Evolutionary conservation across 768 basidiomycete genomes (phyloP).

Genomic region (Auriscalpium microsporum): DNA sequence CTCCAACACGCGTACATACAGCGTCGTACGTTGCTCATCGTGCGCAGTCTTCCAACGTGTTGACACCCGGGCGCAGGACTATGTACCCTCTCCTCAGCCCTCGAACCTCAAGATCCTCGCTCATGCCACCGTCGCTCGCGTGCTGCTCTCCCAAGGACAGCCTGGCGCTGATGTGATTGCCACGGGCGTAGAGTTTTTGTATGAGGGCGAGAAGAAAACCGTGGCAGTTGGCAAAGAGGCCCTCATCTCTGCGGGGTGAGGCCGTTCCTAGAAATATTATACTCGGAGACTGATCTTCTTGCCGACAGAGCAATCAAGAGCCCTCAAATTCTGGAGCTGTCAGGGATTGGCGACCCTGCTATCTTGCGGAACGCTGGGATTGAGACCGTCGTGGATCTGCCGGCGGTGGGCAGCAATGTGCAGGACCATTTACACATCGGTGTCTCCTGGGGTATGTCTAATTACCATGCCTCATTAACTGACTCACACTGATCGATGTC

Average conservation of each 20-base stretch:
- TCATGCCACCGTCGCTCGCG: constrained; percentile 10
- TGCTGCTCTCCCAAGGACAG: constrained; percentile 11
- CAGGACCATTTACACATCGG: constrained; percentile 35
- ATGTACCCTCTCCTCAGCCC: neutral
- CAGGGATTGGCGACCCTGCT: constrained; percentile 42
- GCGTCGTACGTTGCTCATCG: constrained; percentile 3
- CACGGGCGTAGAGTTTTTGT: constrained; percentile 28
- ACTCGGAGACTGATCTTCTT: neutral
- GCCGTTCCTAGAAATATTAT: neutral
- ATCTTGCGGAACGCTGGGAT: constrained; percentile 35
- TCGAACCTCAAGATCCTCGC: constrained; percentile 9
- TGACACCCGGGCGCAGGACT: neutral
- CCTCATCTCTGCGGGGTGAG: constrained; percentile 35
- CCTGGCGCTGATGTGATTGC: constrained; percentile 16
- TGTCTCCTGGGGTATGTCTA: constrained; percentile 20
- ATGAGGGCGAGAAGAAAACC: constrained; percentile 18
- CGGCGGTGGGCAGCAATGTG: constrained; percentile 45
- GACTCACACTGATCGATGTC: neutral
- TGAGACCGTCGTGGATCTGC: constrained; percentile 30
- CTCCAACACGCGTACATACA: constrained; percentile 6
- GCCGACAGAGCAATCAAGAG: constrained; percentile 31
- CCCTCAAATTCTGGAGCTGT: constrained; percentile 41
- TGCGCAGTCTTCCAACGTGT: no score
- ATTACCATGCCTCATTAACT: neutral
- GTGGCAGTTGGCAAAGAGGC: constrained; percentile 33